Evolutionary conservation across 257 asterid genomes (phyloP), one percentile per base, ranked within the genome.

Genomic region (Knoxia roxburghii): DNA sequence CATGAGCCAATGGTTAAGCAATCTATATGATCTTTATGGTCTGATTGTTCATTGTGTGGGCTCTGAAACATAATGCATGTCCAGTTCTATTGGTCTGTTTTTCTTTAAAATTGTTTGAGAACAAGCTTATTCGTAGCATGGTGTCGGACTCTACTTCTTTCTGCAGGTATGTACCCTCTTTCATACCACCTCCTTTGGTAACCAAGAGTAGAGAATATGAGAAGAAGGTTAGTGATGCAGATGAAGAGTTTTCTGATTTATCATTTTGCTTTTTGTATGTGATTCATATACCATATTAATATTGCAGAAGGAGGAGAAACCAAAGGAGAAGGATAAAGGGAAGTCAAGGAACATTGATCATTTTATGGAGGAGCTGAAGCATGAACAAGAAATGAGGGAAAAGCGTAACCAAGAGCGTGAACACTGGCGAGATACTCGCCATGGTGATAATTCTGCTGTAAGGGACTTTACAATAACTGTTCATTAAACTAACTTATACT

Each of bases 121-220:
- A 74, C 53, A 60, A 55, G 73, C 80, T 75, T 79, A 64, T 77
- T 52, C 30, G 62, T 73, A 66, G 78, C 72, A 68, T 73, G 75
- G 83, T 80, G 68, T 76, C 82, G 82, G 85, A 91, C 79, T 79
- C 79, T 77, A 64, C 74, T 78, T 78, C 73, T 76, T 78, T 77
- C 70, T 87, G 86, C 98, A 91, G 98, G 96, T 91, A 91, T 83
- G 96, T 91, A 21, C 98, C 98, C 30, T 91, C 96, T 73, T 91
- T 89, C 80, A 75, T 89, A 71, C 98, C 98, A 20, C 98, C 98
- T 76, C 91, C 96, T 70, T 77, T 84, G 94, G 95, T 95, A 76
- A 77, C 89, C 71, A 91, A 85, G 86, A 81, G 80, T 76, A 89
- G 84, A 83, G 98, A 91, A 58, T 79, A 77, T 65, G 96, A 91